Evolutionary conservation across 176 grass and related monocot genomes (phyloP), one percentile per base, ranked within the genome.

Genomic region (Carex cristatella): DNA sequence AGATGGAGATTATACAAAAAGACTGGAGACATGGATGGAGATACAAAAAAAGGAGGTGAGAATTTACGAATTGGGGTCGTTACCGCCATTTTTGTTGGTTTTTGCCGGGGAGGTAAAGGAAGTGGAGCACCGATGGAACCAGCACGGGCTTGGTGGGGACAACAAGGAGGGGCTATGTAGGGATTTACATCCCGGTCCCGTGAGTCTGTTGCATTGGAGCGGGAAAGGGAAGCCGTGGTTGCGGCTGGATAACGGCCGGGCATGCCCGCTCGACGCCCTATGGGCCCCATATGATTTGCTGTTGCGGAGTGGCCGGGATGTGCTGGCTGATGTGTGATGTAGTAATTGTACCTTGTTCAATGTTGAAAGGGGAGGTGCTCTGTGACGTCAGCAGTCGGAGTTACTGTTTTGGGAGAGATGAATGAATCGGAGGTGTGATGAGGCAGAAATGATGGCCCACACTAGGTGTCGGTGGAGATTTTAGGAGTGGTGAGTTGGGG

Each of bases 181-280:
- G 13, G 91, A 99, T 74, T 90, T 99, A 69, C 93, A 99, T 60
- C 96, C 93, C 9, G 96, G 96, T 0, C 91, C 93, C 0, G 96
- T 99, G 78, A 99, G 96, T 83, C 86, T 99, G 49, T 89, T 99
- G 80, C 96, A 99, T 88, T 99, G 96, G 96, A 99, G 96, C 79
- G 93, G 96, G 15, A 99, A 99, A 62, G 96, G 96, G 32, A 99
- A 99, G 84, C 96, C 96, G 3, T 99, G 96, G 96, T 86, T 99
- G 5, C 83, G 96, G 18, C 91, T 99, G 2, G 96, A 99, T 85
- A 89, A 90, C 28, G 88, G 93, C 67, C 72, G 93, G 15, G 85
- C 88, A 3, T 99, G 96, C 81, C 91, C 93, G 65, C 88, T 99
- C 32, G 96, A 99, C 71, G 86, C 88, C 30, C 90, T 99, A 3